Conservation (phyloP, 176 grass and related monocot species). For the sorghum (Sorghum bicolor) region Sorghum_bicolor_NCBIv3 NC_012874.2:11358501-11359000, state of each 20-base stretch:
- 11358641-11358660: neutral
- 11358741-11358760: neutral
- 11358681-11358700: too few species aligned
- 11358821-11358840: neutral
- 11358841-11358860: neutral
- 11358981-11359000: too few species aligned
- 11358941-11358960: neutral
- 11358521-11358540: constrained; percentile 16
- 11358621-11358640: constrained; percentile 15
- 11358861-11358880: neutral
- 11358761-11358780: neutral
- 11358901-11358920: neutral
- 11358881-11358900: neutral
- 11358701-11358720: too few species aligned
- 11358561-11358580: neutral
- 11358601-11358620: neutral
- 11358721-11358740: too few species aligned
- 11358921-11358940: accelerated
- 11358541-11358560: neutral
- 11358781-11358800: neutral
- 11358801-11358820: neutral
- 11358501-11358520: constrained; percentile 6
- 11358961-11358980: neutral
- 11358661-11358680: too few species aligned
- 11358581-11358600: neutral